Percentiles rank a stretch among this genome's conserved stretches.
phyloP scores from a whole-genome alignment of 257 asterid genomes.

The Solanum clarkiae region DNA sequence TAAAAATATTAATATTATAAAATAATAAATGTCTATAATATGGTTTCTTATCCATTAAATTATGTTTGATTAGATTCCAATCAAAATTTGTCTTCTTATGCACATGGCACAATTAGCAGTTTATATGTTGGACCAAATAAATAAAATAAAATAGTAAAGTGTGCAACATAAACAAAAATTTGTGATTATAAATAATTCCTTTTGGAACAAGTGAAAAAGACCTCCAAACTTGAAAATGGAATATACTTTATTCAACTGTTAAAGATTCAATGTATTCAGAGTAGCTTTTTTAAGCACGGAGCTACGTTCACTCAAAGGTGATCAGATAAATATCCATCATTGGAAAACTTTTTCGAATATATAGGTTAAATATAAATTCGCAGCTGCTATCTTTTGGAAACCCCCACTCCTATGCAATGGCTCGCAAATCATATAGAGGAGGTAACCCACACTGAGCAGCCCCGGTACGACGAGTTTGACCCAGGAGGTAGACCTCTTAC shows the following conservation, averaged over 20 bases:
- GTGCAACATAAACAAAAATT: neutral
- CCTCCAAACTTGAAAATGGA: neutral
- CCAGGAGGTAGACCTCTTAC: too few species aligned
- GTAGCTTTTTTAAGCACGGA: too few species aligned
- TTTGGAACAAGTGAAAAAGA: neutral
- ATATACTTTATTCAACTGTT: neutral
- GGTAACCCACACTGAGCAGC: too few species aligned
- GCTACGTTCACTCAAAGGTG: too few species aligned
- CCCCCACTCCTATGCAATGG: too few species aligned
- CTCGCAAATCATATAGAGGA: too few species aligned
- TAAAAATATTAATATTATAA: neutral
- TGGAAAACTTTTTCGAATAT: too few species aligned
- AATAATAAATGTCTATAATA: neutral
- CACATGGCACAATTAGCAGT: neutral
- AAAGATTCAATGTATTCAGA: neutral
- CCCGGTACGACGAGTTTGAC: too few species aligned
- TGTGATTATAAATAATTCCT: neutral
- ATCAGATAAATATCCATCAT: too few species aligned
- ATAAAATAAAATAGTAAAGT: neutral
- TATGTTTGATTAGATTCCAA: neutral
- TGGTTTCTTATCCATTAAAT: neutral
- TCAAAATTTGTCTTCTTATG: neutral
- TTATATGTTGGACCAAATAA: neutral
- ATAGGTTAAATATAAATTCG: too few species aligned
- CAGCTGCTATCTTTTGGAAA: too few species aligned